Evolutionary conservation across 78 protist genomes (phyloP).

Genomic region (Dictyostelium capitatum): DNA sequence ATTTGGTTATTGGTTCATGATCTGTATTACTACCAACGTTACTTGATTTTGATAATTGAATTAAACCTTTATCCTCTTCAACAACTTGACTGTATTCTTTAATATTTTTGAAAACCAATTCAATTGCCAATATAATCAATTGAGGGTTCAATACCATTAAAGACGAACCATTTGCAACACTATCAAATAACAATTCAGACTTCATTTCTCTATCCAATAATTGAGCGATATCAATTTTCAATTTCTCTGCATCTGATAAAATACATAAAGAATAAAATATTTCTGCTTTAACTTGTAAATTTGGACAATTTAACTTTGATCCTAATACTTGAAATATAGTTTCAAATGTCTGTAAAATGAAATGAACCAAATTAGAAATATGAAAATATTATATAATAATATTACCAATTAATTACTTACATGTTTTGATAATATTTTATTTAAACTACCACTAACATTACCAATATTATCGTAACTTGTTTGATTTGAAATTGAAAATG

Average conservation of each 20-base stretch:
- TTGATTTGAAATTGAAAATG: background rate
- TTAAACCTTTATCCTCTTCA: background rate
- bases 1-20: slow-evolving; percentile 38
- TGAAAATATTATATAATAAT: no score
- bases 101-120: slow-evolving; percentile 43
- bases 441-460: background rate
- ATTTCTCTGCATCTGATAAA: slow-evolving; percentile 54
- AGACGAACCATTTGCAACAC: background rate
- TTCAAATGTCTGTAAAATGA: slow-evolving; percentile 31
- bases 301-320: slow-evolving; percentile 25
- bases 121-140: slow-evolving; percentile 45
- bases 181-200: background rate
- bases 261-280: slow-evolving; percentile 69
- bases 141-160: slow-evolving; percentile 29
- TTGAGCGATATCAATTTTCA: slow-evolving; percentile 37
- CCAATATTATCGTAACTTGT: background rate
- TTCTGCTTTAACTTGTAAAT: slow-evolving; percentile 52
- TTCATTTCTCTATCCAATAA: background rate
- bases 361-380: no score
- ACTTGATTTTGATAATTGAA: background rate
- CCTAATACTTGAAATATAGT: slow-evolving; percentile 44
- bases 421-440: slow-evolving; percentile 25
- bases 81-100: background rate
- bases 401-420: no score
- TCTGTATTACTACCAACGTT: background rate